A percentile compares a stretch with the other conserved stretches of the same genome.
Evolutionary conservation across 441 rosid genomes (phyloP).

Genomic region (Euphorbia schlechtendalii): DNA sequence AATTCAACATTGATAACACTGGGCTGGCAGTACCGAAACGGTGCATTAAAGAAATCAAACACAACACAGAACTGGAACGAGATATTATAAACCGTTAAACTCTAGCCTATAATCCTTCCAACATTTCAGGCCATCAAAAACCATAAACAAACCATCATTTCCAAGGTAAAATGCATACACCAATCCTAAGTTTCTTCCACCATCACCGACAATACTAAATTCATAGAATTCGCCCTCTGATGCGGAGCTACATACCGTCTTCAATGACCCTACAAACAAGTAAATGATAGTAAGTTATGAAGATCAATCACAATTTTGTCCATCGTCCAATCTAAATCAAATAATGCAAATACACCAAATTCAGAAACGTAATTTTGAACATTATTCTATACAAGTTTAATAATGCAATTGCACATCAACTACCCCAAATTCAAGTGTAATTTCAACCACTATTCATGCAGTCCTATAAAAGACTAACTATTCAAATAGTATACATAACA

Average conservation of each 20-base stretch:
- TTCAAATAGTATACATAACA: too few species aligned
- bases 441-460: not conserved
- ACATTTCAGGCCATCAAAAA: conserved; percentile 23
- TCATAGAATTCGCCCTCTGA: conserved; percentile 16
- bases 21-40: conserved; percentile 23
- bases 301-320: too few species aligned
- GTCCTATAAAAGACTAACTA: too few species aligned
- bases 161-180: conserved; percentile 29
- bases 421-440: not conserved
- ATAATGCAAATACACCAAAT: too few species aligned
- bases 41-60: conserved; percentile 22
- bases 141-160: conserved; percentile 27
- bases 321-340: too few species aligned
- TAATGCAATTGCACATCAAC: not conserved
- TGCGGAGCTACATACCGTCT: conserved; percentile 16
- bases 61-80: conserved; percentile 24
- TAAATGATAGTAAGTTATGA: not conserved
- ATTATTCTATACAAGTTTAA: not conserved
- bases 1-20: conserved; percentile 19
- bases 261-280: conserved; percentile 17
- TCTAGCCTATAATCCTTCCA: conserved; percentile 28
- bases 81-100: conserved; percentile 18
- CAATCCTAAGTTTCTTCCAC: conserved; percentile 28
- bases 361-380: too few species aligned
- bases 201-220: conserved; percentile 21